Evolutionary conservation across 306 rosid genomes (phyloP).

Genomic region (Comarum palustre): DNA sequence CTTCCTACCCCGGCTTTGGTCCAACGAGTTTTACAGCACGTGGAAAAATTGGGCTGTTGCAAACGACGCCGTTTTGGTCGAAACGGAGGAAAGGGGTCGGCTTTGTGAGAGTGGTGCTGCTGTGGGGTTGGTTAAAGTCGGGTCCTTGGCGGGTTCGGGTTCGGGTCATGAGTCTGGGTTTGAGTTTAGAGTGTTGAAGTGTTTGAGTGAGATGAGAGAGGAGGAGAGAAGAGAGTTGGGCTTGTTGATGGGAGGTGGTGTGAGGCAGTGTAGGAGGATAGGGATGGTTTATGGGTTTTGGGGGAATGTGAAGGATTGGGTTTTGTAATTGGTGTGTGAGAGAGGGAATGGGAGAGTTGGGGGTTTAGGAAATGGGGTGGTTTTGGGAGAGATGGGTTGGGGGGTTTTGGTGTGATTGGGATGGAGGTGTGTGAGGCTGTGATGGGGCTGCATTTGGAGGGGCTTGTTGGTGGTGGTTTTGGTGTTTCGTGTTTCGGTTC

Average conservation of each 20-base stretch:
- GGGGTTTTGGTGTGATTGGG: conserved; percentile 45
- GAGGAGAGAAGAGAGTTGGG: conserved; percentile 51
- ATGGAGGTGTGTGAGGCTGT: conserved; percentile 58
- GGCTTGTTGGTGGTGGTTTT: conserved; percentile 55
- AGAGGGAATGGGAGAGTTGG: conserved; percentile 26
- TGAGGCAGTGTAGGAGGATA: conserved; percentile 38
- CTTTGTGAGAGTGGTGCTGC: conserved; percentile 19
- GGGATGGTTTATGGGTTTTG: conserved; percentile 70
- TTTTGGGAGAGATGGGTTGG: conserved; percentile 34
- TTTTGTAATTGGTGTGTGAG: conserved; percentile 60
- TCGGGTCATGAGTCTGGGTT: conserved; percentile 20
- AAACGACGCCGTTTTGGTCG: conserved; percentile 41
- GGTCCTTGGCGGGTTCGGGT: conserved; percentile 27
- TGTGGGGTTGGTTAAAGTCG: conserved; percentile 37
- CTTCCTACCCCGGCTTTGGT: conserved; percentile 50
- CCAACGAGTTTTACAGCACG: conserved; percentile 53
- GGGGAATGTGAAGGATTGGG: conserved; percentile 61
- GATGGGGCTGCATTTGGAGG: conserved; percentile 52
- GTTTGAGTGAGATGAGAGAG: conserved; percentile 64
- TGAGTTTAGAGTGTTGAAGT: conserved; percentile 48
- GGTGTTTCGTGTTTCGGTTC: conserved; percentile 57
- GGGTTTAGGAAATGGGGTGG: conserved; percentile 35
- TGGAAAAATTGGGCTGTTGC: conserved; percentile 79
- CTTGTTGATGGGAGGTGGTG: conserved; percentile 53
- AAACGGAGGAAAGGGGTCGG: conserved; percentile 10